phyloP scores from a whole-genome alignment of 225 moss, liverwort and hornwort genomes.

The Lunularia cruciata region DNA sequence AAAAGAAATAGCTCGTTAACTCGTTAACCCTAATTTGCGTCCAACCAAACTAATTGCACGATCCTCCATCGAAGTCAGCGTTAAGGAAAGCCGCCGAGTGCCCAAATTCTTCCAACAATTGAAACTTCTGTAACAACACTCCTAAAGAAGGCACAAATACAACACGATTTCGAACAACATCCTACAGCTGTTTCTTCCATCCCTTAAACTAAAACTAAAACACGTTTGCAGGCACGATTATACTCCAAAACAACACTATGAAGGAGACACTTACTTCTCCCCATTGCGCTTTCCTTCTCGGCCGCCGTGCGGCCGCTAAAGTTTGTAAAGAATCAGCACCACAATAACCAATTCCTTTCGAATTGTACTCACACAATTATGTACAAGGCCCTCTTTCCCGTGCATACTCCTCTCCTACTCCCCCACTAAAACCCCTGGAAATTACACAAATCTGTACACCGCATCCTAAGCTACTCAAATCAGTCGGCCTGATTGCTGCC shows the following conservation, averaged over 20 bases:
- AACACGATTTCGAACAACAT: too few relatives aligned
- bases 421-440: slow-evolving; percentile 19
- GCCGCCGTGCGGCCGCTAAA: slow-evolving; percentile 23
- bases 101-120: not conserved
- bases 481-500: slow-evolving; percentile 15
- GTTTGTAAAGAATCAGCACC: slow-evolving; percentile 14
- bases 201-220: not conserved
- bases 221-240: not conserved
- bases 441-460: slow-evolving; percentile 10
- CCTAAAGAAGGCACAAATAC: not conserved
- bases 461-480: slow-evolving; percentile 2
- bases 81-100: not conserved
- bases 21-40: not conserved
- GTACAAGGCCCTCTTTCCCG: slow-evolving; percentile 26
- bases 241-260: too few relatives aligned
- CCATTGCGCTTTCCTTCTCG: slow-evolving; percentile 31
- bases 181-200: too few relatives aligned
- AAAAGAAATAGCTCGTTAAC: not conserved
- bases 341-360: not conserved
- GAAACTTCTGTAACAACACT: not conserved
- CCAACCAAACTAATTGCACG: not conserved
- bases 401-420: slow-evolving; percentile 9
- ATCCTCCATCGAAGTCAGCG: not conserved
- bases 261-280: slow-evolving; percentile 40
- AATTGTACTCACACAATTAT: slow-evolving; percentile 26